Conservation (phyloP, 805 yeast species). For the Saitoella complicata region DNA sequence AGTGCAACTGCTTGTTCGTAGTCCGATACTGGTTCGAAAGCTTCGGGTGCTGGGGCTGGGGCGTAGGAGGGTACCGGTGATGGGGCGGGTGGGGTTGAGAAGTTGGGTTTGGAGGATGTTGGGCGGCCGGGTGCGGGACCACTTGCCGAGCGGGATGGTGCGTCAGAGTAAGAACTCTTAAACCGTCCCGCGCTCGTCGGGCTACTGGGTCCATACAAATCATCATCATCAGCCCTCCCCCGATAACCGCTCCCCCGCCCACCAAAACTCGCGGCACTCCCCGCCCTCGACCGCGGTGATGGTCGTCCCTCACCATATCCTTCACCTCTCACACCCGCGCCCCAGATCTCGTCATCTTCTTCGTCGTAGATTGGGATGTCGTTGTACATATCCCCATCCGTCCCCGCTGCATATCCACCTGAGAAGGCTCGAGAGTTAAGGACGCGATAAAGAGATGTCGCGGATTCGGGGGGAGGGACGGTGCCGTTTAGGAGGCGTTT, state of each 20-base stretch:
- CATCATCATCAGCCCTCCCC: conserved; percentile 12
- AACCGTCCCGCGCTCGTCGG: conserved; percentile 2
- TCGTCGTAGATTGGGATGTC: conserved; percentile 49
- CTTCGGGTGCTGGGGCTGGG: no score
- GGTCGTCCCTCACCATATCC: background rate
- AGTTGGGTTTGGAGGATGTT: no score
- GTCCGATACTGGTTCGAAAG: background rate
- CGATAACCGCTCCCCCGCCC: conserved; percentile 10
- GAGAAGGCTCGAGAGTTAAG: conserved; percentile 73
- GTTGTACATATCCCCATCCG: conserved; percentile 52
- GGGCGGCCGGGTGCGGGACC: no score
- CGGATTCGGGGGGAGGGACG: conserved; percentile 84
- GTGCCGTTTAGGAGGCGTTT: conserved; percentile 67
- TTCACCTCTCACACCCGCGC: conserved; percentile 2
- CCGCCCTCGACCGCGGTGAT: conserved; percentile 6
- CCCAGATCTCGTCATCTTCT: conserved; percentile 10
- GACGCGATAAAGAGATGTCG: conserved; percentile 73
- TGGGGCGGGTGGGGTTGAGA: no score
- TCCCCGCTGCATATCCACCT: conserved; percentile 32
- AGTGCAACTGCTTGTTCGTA: conserved; percentile 66
- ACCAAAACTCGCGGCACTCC: conserved; percentile 3
- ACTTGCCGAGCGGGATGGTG: no score
- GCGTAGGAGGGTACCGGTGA: no score
- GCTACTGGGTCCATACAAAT: conserved; percentile 1
- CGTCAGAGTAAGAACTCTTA: background rate